Conservation (phyloP, 2,329 filamentous ascomycete genomes). For the Mycocentrospora acerina region DNA sequence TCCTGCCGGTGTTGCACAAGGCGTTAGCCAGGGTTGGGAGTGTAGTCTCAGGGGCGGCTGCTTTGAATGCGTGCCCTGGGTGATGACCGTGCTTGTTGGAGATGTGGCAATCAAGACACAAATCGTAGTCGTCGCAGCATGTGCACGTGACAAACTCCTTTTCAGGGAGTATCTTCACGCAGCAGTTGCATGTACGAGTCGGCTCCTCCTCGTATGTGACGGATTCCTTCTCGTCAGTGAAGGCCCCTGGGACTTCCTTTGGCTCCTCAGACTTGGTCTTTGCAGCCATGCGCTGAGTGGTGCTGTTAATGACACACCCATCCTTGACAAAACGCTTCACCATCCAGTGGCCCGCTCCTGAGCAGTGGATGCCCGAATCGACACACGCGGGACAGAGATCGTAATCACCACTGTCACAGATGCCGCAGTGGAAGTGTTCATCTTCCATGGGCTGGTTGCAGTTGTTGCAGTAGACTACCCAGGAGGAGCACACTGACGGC, state of each 20-base stretch:
- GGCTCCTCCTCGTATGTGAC: conserved; percentile 40
- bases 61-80: conserved; percentile 77
- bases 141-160: conserved; percentile 81
- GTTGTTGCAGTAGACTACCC: conserved; percentile 91
- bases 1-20: conserved; percentile 77
- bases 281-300: conserved; percentile 75
- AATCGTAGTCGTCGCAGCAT: conserved; percentile 84
- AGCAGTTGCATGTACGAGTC: conserved; percentile 72
- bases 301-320: conserved; percentile 80
- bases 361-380: conserved; percentile 72
- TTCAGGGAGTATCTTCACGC: conserved; percentile 71
- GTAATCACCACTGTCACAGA: conserved; percentile 90
- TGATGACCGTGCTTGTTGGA: conserved; percentile 84
- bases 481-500: conserved; percentile 50
- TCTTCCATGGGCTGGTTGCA: conserved; percentile 78
- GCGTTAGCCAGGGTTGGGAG: conserved; percentile 60
- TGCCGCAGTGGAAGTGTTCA: conserved; percentile 90
- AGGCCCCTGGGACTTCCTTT: conserved; percentile 48
- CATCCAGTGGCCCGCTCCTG: conserved; percentile 81
- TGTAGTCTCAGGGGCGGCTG: conserved; percentile 64
- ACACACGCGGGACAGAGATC: conserved; percentile 86
- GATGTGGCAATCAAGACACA: conserved; percentile 81
- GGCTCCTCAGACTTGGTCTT: conserved; percentile 52
- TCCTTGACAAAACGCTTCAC: conserved; percentile 84
- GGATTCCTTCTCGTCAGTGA: conserved; percentile 48